Evolutionary conservation across 257 asterid genomes (phyloP), one percentile per base, ranked within the genome.

Genomic region (Scutellaria galericulata): DNA sequence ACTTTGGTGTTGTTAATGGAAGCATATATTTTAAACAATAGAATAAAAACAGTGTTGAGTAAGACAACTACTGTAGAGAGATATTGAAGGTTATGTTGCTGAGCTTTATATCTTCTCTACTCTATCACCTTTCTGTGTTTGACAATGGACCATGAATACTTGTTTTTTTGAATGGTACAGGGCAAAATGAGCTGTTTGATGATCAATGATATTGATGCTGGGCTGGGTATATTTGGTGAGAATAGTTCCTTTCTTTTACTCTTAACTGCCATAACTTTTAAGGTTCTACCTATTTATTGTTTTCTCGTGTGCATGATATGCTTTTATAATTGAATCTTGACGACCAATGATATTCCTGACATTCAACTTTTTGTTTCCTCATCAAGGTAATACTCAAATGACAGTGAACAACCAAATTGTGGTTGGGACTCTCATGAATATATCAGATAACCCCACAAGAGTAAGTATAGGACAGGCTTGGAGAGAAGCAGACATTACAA

Each of bases 391-490:
- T 86, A 91, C 98, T 11, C 98, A 93, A 75, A 74, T 89, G 93
- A 93, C 98, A 3, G 98, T 93, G 70, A 93, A 93, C 84, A 93
- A 91, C 83, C 98, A 93, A 76, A 93, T 93, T 53, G 98, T 93
- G 73, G 94, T 82, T 11, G 98, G 98, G 72, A 84, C 96, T 12
- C 84, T 93, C 83, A 93, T 93, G 97, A 91, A 93, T 76, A 79
- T 93, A 76, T 64, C 90, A 12, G 97, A 93, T 80, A 93, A 91
- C 77, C 98, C 98, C 61, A 91, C 96, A 56, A 91, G 92, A 82
- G 98, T 93, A 74, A 93, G 98, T 71, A 75, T 85, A 66, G 98
- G 98, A 75, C 98, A 93, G 81, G 93, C 41, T 40, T 91, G 98
- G 98, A 83, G 96, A 85, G 91, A 88, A 77, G 20, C 86, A 4